Base-by-base conservation (phyloP, 2,329 filamentous ascomycete genomes). In the Xylariomycetidae sp. region DNA sequence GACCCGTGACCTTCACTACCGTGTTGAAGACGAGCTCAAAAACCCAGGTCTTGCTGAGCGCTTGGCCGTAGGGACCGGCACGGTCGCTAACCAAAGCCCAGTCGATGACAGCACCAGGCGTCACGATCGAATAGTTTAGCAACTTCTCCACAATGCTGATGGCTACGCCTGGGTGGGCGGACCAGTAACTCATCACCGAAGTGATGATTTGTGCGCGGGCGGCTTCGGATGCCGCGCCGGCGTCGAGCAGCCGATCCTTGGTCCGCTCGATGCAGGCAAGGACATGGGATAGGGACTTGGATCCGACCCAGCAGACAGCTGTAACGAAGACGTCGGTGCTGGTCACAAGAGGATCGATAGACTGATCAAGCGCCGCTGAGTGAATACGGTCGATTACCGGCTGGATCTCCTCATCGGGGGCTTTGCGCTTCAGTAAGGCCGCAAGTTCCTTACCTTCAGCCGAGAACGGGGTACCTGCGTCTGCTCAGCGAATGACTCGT, bases 321-420 rank as follows among this genome's bases (percentile, higher is more conserved):
- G 90, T 98, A 53, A 95, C 81, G 53, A 95, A 94, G 25, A 88
- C 88, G 56, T 96, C 92, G 4, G 88, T 94, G 43, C 86, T 92
- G n/a, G 82, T 72, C 12, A 94, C 76, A 25, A 92, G 68, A 4
- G 88, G 82, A 41, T 95, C 88, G 19, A 89, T 66, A 4, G 79
- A 79, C 28, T 74, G 72, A 36, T 81, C 77, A 7, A 74, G 64
- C 24, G 89, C 89, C 48, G 83, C 74, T n/a, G 80, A 70, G 53
- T 94, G 85, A 41, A 98, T 93, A 27, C 74, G 73, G 43, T 85
- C 75, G 38, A 98, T 81, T 19, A 89, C 65, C 6, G 79, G 74
- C 51, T 92, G 82, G n/a, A 96, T 81, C 34, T 94, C 85, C 38
- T 89, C 84, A 43, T 95, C 85, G 0, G 83, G 60, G 1, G 85